Evolutionary conservation across 202 grass and related monocot genomes (phyloP), one percentile per base, ranked within the genome.

Genomic region (Brachypodium distachyon): DNA sequence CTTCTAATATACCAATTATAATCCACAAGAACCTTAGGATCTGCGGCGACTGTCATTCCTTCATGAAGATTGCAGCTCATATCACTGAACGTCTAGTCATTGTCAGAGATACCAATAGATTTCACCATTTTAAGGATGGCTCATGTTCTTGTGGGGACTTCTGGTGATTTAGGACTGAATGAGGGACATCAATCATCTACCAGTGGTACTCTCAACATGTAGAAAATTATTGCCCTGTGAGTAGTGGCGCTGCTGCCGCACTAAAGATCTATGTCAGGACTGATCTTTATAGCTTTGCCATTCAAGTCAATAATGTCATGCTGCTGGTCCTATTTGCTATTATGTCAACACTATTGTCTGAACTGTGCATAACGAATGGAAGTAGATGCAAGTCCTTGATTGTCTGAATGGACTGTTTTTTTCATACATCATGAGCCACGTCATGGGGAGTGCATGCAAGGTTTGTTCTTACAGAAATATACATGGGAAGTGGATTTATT

Each of bases 1-100:
- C 58, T 70, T 39, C 10, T 53, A 66, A 67, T 42, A 68, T 69
- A 34, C 62, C 65, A 48, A 73, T 84, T 61, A 67, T 72, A 37
- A 69, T 84, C 44, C 70, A 69, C 67, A 86, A 86, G 87, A 83
- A 90, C 63, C 74, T 86, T 74, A 73, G 83, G 40, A 80, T 84
- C 56, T 82, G 84, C 26, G 54, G 53, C 66, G 81, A 90, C 60
- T 90, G 77, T 17, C 65, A 86, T 80, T 79, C 40, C 12, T 52
- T 81, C 49, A 77, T 83, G 66, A 86, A 79, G 61, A 42, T 76
- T 65, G 23, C 72, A 63, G 56, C 73, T 28, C 32, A 69, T 33
- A 76, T 48, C 40, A 81, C 67, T 21, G 44, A 76, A 34, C 23
- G 74, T 3, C 25, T 19, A 22, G 13, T 81, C 39, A 62, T 86